Conservation (phyloP, 768 basidiomycete species). For the Pisolithus albus region DNA sequence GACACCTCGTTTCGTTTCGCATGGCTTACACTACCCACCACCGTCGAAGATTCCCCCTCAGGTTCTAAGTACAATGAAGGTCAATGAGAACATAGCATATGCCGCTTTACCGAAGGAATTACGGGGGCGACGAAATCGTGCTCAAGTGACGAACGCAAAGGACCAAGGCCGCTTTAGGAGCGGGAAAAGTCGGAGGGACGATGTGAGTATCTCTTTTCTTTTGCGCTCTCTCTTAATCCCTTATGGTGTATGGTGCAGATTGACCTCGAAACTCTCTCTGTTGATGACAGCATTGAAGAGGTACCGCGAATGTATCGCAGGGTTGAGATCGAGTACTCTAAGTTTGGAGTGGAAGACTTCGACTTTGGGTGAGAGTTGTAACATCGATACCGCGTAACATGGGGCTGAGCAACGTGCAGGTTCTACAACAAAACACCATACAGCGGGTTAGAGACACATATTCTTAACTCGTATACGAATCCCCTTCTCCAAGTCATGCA, state of each 20-base stretch:
- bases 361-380: slow-evolving; percentile 73
- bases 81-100: slow-evolving; percentile 86
- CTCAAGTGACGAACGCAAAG: slow-evolving; percentile 38
- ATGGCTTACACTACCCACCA: slow-evolving; percentile 48
- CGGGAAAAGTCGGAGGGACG: slow-evolving; percentile 50
- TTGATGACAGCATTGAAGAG: slow-evolving; percentile 48
- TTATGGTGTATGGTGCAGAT: slow-evolving; percentile 26
- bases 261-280: slow-evolving; percentile 47
- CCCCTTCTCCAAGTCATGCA: slow-evolving; percentile 85
- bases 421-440: slow-evolving; percentile 90
- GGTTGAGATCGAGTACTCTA: slow-evolving; percentile 97
- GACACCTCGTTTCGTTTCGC: slow-evolving; percentile 49
- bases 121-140: slow-evolving; percentile 76
- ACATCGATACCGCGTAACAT: neutral
- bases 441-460: slow-evolving; percentile 94
- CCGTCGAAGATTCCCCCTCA: slow-evolving; percentile 75
- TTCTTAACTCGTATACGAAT: slow-evolving; percentile 96
- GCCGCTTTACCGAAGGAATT: slow-evolving; percentile 83
- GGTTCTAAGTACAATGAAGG: slow-evolving; percentile 71
- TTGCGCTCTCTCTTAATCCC: neutral
- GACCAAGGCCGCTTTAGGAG: slow-evolving; percentile 80
- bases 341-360: slow-evolving; percentile 98
- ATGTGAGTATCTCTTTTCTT: slow-evolving; percentile 31
- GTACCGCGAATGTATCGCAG: slow-evolving; percentile 80
- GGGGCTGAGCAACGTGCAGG: slow-evolving; percentile 31